Evolutionary conservation across 805 yeast genomes (phyloP).

Genomic region (Candida peoriensis): DNA sequence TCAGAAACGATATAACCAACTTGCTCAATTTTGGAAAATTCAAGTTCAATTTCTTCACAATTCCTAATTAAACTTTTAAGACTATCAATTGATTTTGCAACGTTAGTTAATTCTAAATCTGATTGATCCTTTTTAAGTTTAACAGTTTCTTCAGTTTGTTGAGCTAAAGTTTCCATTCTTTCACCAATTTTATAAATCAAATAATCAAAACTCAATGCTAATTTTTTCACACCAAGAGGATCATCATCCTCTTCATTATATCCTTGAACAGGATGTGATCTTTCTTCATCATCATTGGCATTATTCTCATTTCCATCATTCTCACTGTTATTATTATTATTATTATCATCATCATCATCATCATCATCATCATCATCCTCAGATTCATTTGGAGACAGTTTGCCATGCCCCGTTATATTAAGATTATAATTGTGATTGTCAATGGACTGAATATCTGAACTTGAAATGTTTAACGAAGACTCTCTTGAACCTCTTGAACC

Average conservation of each 20-base stretch:
- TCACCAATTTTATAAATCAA: conserved; percentile 58
- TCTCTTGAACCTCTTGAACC: no score
- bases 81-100: conserved; percentile 36
- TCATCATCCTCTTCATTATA: conserved; percentile 39
- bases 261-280: background rate
- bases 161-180: conserved; percentile 43
- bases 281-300: conserved; percentile 6
- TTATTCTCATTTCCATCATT: no score
- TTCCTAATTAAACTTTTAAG: conserved; percentile 35
- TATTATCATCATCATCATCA: conserved; percentile 2
- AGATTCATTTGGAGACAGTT: no score
- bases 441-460: background rate
- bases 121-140: conserved; percentile 20
- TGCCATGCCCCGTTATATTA: background rate
- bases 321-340: background rate
- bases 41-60: conserved; percentile 47
- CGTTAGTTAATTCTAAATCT: conserved; percentile 20
- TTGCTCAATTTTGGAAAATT: conserved; percentile 46
- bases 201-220: conserved; percentile 62
- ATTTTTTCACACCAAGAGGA: conserved; percentile 55
- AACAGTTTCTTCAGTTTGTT: conserved; percentile 30
- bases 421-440: no score
- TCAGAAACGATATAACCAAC: conserved; percentile 36
- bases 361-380: no score
- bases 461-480: background rate